Evolutionary conservation across 441 rosid genomes (phyloP).

Genomic region (Iberis amara): DNA sequence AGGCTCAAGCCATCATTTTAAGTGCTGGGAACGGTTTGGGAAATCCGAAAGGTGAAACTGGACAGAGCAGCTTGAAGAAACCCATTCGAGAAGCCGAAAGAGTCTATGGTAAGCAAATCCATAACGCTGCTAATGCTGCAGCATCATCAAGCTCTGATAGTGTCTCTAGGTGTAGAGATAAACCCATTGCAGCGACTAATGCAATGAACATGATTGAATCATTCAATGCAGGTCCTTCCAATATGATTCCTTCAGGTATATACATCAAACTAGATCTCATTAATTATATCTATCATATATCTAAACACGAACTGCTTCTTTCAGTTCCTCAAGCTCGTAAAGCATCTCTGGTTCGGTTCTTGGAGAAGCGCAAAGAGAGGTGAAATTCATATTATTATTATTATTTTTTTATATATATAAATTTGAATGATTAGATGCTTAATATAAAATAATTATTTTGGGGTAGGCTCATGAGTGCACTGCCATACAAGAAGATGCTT

Average conservation of each 20-base stretch:
- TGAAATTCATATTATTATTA: conserved; percentile 17
- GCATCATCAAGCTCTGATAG: conserved; percentile 45
- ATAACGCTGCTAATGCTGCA: conserved; percentile 41
- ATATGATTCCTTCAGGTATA: conserved; percentile 62
- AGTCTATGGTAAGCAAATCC: conserved; percentile 31
- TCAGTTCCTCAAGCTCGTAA: conserved; percentile 80
- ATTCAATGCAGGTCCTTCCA: conserved; percentile 28
- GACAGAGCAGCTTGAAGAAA: conserved; percentile 24
- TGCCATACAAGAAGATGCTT: conserved; percentile 58
- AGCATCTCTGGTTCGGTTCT: conserved; percentile 84
- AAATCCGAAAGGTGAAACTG: conserved; percentile 13
- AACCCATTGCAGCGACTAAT: conserved; percentile 33
- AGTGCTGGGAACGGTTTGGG: conserved; percentile 50
- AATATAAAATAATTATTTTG: conserved; percentile 13
- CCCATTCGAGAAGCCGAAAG: conserved; percentile 24
- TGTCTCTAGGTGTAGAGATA: conserved; percentile 47
- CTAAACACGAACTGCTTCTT: not conserved
- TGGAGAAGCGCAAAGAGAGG: conserved; percentile 97
- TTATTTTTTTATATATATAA: not conserved
- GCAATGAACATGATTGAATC: conserved; percentile 41
- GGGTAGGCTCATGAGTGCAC: conserved; percentile 48
- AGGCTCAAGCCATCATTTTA: conserved; percentile 79
- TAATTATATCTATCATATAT: not conserved
- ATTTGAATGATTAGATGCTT: conserved; percentile 2
- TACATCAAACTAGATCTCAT: not conserved